Evolutionary conservation across 495 filamentous ascomycete genomes (phyloP).

Genomic region (Hyaloscypha variabilis): DNA sequence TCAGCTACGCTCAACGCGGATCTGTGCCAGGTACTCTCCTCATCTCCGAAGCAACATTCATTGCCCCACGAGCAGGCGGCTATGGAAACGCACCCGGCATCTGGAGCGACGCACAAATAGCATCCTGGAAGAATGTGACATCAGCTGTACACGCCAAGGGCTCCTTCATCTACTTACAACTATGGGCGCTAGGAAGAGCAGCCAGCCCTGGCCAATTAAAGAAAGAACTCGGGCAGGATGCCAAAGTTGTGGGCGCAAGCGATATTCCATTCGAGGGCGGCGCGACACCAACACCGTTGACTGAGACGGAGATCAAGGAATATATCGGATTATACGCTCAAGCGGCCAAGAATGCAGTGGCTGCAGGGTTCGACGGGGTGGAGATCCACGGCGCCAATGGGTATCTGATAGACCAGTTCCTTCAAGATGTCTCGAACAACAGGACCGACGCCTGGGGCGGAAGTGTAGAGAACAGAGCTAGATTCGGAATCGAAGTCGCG

Average conservation of each 20-base stretch:
- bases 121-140: constrained; percentile 63
- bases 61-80: constrained; percentile 55
- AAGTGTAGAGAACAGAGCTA: constrained; percentile 69
- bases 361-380: constrained; percentile 76
- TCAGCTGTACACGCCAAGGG: constrained; percentile 68
- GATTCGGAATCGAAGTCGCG: constrained; percentile 66
- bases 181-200: constrained; percentile 69
- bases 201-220: constrained; percentile 45
- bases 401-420: constrained; percentile 77
- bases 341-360: constrained; percentile 64
- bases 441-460: constrained; percentile 71
- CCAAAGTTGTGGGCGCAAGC: constrained; percentile 50
- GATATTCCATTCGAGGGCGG: constrained; percentile 41
- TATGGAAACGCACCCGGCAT: constrained; percentile 65
- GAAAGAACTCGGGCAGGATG: constrained; percentile 36
- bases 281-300: constrained; percentile 50
- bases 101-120: constrained; percentile 61
- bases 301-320: constrained; percentile 56
- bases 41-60: constrained; percentile 67
- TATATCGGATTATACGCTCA: constrained; percentile 59
- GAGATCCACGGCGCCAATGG: constrained; percentile 78
- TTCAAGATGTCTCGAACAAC: constrained; percentile 61
- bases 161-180: constrained; percentile 65
- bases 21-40: constrained; percentile 61
- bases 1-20: constrained; percentile 59